Evolutionary conservation across 2,329 filamentous ascomycete species (phyloP), one percentile per base, ranked within the genome.

Genomic region (Anisogramma anomala): DNA sequence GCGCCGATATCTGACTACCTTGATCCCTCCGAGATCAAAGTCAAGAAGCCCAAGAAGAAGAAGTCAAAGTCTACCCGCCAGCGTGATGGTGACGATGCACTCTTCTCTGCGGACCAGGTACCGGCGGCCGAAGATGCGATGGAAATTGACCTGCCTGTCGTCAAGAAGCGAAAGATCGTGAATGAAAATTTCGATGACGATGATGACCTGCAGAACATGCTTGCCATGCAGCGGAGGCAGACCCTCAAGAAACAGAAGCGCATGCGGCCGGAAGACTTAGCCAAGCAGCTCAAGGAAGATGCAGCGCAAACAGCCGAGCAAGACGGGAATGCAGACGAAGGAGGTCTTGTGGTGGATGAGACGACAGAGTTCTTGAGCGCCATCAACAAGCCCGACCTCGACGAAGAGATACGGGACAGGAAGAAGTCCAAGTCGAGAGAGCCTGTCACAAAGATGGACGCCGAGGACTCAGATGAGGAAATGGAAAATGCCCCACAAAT

Each of bases 291-390:
- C 28, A 79, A 77, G 15, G 73, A 79, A 22, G 77, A 80, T 36
- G 71, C 72, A 18, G 64, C 71, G 3, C 66, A 69, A 0, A 67
- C 74, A 3, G 55, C 62, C 8, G 67, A 70, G 31, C 68, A 72
- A 37, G 65, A 65, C 25, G 67, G 67, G 6, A 58, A 55, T 19
- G 50, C 45, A 4, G 57, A 62, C 30, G 56, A 53, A 2, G 64
- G 63, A 22, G 89, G 87, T 1, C 67, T 98, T 2, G 74, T 95
- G n/a, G 88, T 98, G 43, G 89, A 95, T 46, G 91, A 95, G 56
- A 94, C 89, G 1, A 87, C 87, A 0, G 88, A 94, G 53, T 98
- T 98, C 53, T 83, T 98, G 22, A 82, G 87, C 19, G 86, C 86
- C 41, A 63, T 98, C 41, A 82, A 81, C 55, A 82, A 81, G 44